Evolutionary conservation across 2,329 filamentous ascomycete species (phyloP), one percentile per base, ranked within the genome.

Genomic region (Penicillium fuscoglaucum): DNA sequence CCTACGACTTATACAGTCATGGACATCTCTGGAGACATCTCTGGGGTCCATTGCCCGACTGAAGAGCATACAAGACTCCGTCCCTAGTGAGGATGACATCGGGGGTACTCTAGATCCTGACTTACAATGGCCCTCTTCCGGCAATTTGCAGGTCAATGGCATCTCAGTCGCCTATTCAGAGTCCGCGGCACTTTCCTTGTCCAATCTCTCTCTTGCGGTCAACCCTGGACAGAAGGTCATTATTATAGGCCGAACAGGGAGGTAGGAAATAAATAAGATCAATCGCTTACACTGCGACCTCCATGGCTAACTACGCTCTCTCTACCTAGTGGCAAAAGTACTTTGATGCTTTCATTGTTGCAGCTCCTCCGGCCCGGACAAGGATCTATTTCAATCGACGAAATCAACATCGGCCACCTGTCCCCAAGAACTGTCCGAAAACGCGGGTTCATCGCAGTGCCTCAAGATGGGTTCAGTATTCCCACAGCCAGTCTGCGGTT

Each of bases 401-500:
- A 28, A 2, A 15, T 59, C 15, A 44, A 57, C 2, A 28, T 59
- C 12, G 17, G 31, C 8, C n/a, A 39, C 19, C 6, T 59, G 1
- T 45, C 41, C 1, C 33, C 35, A 17, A 43, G 19, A 41, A 40
- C n/a, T 17, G 33, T 59, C 7, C 57, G 57, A 15, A 48, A 49
- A 48, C 52, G 48, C 5, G 46, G 52, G 0, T 51, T 59, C 28
- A 59, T 59, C 52, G 47, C 57, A 31, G 52, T 59, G 28, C 57
- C 57, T 31, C 57, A 59, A 46, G 57, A 59, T 48, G 46, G 46
- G 2, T 52, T 59, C 12, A 59, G 24, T 6, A 45, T 57, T 39
- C 21, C 57, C 24, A 56, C 31, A 1, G 57, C 53, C 1, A 56
- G 37, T 24, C 31, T 59, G 13, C 52, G 47, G 3, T 59, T 59